These are phyloP conservation scores for Lactarius sanguifluus DNA, from an alignment of 768 basidiomycete genomes.

Conservation along the genomic window DNA sequence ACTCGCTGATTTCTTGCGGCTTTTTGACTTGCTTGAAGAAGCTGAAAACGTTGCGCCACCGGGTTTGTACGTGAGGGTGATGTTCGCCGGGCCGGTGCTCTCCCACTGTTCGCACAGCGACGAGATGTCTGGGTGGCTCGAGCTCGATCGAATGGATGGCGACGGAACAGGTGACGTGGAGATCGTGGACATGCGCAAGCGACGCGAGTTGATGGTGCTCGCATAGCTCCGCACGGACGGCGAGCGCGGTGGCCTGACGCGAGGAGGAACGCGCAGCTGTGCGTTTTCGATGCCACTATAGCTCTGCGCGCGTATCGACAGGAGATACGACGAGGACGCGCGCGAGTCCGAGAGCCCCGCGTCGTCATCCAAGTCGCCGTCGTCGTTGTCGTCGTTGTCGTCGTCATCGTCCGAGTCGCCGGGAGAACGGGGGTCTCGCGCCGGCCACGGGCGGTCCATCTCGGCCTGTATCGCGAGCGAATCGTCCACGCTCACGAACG, in stretches of 20 bases:
- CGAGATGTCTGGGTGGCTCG: conserved; percentile 58
- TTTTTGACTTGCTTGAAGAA: conserved; percentile 22
- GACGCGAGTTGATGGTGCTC: conserved; percentile 30
- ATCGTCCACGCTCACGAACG: conserved; percentile 24
- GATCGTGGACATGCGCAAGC: conserved; percentile 39
- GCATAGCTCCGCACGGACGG: conserved; percentile 13
- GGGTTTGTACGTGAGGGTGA: conserved; percentile 50
- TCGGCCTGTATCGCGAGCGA: conserved; percentile 7
- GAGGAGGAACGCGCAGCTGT: not conserved
- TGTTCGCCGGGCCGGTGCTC: conserved; percentile 56
- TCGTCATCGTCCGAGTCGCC: conserved; percentile 18
- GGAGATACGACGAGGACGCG: not conserved
- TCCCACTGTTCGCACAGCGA: conserved; percentile 61
- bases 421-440: not conserved
- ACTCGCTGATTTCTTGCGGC: conserved; percentile 21
- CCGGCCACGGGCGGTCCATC: conserved; percentile 7
- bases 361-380: not conserved
- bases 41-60: conserved; percentile 25
- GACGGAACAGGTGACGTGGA: conserved; percentile 41
- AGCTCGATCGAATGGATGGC: conserved; percentile 47
- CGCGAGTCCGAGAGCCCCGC: not conserved
- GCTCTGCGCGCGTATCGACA: conserved; percentile 16
- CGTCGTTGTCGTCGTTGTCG: not conserved
- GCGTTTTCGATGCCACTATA: conserved; percentile 14
- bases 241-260: not conserved